Percentiles rank a stretch among this genome's conserved stretches.
Evolutionary conservation across 768 basidiomycete species (phyloP).

Genomic region (Lentinula guzmanii): DNA sequence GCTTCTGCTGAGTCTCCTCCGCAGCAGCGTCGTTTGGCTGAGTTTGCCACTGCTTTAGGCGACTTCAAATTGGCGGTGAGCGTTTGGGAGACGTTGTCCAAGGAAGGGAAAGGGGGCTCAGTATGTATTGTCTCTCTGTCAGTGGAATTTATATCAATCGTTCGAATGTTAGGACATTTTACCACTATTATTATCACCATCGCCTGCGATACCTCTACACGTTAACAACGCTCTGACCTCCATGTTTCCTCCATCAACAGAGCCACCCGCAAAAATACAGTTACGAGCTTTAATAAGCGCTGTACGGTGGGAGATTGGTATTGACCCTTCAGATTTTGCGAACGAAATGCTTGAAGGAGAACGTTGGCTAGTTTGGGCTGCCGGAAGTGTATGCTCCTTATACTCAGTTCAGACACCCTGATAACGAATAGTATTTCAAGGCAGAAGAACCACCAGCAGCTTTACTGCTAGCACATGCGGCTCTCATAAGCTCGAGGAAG

Average conservation of each 20-base stretch:
- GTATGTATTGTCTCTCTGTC: constrained; percentile 36
- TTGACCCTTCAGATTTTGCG: constrained; percentile 53
- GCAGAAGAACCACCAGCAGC: constrained; percentile 80
- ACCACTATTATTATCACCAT: constrained; percentile 65
- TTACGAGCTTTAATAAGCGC: constrained; percentile 63
- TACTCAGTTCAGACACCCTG: background rate
- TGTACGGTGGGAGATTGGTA: constrained; percentile 72
- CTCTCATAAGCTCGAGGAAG: constrained; percentile 58
- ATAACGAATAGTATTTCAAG: constrained; percentile 30
- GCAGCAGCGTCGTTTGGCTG: constrained; percentile 84
- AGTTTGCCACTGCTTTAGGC: constrained; percentile 89
- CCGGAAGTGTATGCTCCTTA: constrained; percentile 58
- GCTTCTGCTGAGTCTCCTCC: constrained; percentile 36
- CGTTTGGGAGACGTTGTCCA: constrained; percentile 84
- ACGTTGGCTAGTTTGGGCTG: constrained; percentile 82
- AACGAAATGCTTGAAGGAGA: constrained; percentile 62
- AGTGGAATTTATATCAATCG: background rate
- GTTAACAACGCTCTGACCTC: constrained; percentile 53
- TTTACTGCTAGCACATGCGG: constrained; percentile 77
- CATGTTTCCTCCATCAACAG: constrained; percentile 36
- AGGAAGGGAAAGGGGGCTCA: constrained; percentile 84
- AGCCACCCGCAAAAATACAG: constrained; percentile 58
- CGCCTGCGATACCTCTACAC: constrained; percentile 53
- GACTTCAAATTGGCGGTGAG: constrained; percentile 79
- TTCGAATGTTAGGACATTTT: constrained; percentile 63